Evolutionary conservation across 2,329 filamentous ascomycete species (phyloP), one percentile per base, ranked within the genome.

Genomic region (Fusarium vanettenii): DNA sequence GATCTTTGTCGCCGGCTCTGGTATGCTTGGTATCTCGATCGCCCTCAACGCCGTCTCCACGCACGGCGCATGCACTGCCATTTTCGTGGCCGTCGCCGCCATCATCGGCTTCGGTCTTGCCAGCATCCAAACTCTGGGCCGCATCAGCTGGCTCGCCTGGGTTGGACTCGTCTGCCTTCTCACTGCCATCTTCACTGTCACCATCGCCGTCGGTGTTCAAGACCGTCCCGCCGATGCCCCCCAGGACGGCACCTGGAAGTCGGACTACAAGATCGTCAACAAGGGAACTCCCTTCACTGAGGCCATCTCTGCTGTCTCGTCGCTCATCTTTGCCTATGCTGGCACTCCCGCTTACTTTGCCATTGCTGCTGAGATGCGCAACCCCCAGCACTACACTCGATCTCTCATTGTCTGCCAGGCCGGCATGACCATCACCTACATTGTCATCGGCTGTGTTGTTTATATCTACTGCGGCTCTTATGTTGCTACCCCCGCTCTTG

Each of bases 151-250:
- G 55, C 20, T 59, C 5, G 55, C 55, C 33, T 59, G 31, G 55
- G 55, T 25, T 29, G 55, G 55, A 18, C 7, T 59, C 5, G 22
- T 59, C 29, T 37, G 55, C 31, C 29, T 57, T 25, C 20, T 60
- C 20, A 43, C 35, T 43, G 57, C 57, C 16, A 39, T 86, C 35
- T 81, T 88, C 35, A 82, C 79, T 7, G 72, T 72, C 39, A 72
- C 77, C 18, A 80, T 83, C 67, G 76, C 79, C 75, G 64, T 87
- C 65, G 80, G 82, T 84, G 50, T 64, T 11, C 61, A 64, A 10
- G 50, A 56, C 16, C 61, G 50, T 8, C 45, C 61, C 16, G 48
- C 31, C 1, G 48, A 31, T 29, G 60, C 60, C 5, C 60, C 60
- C 16, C 18, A 59, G 16, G 31, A 59, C 6, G 33, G 55, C 9